phyloP scores from a whole-genome alignment of 352 stramenopile species.

The Phytophthora colocasiae region DNA sequence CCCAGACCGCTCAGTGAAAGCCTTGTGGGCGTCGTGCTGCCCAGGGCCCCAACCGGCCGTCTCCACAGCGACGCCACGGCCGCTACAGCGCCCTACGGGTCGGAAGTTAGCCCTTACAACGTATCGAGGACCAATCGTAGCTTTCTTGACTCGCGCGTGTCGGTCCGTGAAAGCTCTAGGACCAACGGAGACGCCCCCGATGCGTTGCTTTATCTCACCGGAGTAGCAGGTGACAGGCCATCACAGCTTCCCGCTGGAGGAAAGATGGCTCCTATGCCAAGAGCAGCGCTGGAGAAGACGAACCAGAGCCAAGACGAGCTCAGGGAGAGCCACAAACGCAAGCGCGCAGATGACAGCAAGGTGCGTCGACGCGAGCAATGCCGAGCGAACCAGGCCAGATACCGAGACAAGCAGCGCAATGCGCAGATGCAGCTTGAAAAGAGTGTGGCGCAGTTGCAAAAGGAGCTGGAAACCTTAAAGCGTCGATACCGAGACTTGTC shows the following conservation, averaged over 20 bases:
- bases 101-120: background rate
- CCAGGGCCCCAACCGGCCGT: background rate
- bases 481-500: constrained; percentile 20
- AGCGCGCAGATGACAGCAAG: constrained; percentile 1
- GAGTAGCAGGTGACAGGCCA: background rate
- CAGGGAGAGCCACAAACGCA: constrained; percentile 11
- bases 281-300: background rate
- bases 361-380: constrained; percentile 30
- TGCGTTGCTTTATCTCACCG: constrained; percentile 7
- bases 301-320: background rate
- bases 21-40: constrained; percentile 11
- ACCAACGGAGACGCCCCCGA: background rate
- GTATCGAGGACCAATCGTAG: background rate
- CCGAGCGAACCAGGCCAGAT: constrained; percentile 38
- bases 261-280: background rate
- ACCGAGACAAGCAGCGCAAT: constrained; percentile 24
- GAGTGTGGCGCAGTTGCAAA: constrained; percentile 17
- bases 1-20: constrained; percentile 8
- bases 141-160: background rate
- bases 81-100: background rate
- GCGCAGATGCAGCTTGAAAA: constrained; percentile 17
- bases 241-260: background rate
- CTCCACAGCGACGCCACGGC: background rate
- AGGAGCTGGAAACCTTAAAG: constrained; percentile 23
- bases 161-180: background rate